Evolutionary conservation across 2,329 filamentous ascomycete species (phyloP), one percentile per base, ranked within the genome.

Genomic region (Pseudogymnoascus sp.): DNA sequence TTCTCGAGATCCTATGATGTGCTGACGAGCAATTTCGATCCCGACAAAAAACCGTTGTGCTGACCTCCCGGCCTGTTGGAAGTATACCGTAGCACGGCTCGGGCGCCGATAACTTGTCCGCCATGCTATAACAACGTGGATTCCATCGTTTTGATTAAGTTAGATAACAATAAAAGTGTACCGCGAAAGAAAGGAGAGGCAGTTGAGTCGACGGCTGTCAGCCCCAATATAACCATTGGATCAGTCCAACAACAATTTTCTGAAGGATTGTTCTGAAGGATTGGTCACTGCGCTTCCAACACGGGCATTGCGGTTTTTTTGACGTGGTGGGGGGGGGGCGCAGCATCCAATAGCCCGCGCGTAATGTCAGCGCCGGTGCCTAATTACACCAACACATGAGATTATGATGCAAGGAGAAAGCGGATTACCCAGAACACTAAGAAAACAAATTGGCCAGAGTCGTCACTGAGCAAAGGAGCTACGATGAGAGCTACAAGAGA

Each of bases 1-100:
- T 16, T 39, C 37, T 18, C 37, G 37, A 7, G 18, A 76, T 43
- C 92, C 92, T 78, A 92, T 84, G n/a, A 78, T 80, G 68, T 97
- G 74, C 69, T 91, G 1, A 95, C 87, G 11, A 96, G 81, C 9
- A 79, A 79, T 93, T 93, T 97, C 71, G 97, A 96, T 65, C 87
- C 83, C 25, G 78, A 76, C 43, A 97, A 85, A 1, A 87, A 83
- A 16, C 78, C 82, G 65, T 92, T 86, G 0, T 77, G 78, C 0
- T 84, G 76, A 41, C 86, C 81, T 78, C 89, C 96, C 9, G 88
- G 88, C 47, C 92, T 89, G 72, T 97, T 96, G n/a, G 84, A 85
- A 0, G 88, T 78, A 63, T 86, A 83, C 6, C 79, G 79, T 66
- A 86, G 82, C 3, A 96, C 82, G 64, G 88, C 86, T 0, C 79